Conservation (phyloP, 345 rosid species). For the Pugionium dolabratum region DNA sequence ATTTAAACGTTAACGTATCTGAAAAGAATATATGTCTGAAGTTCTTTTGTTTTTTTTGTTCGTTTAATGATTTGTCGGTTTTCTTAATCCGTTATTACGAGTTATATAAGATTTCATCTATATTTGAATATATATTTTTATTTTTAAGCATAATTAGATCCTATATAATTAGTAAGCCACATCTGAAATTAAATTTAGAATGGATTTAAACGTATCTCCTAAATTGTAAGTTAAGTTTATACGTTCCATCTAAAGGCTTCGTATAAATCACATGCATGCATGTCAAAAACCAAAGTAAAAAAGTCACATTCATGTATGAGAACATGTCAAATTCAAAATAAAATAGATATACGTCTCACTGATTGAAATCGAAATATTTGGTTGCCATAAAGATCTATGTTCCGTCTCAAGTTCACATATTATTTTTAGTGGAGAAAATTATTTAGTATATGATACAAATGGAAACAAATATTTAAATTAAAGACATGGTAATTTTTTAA, state of each 20-base stretch:
- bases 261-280: slow-evolving; percentile 33
- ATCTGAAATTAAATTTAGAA: background rate
- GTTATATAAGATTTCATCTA: background rate
- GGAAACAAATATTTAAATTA: too few species aligned
- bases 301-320: slow-evolving; percentile 24
- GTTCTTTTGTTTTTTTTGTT: background rate
- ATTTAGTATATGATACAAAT: too few species aligned
- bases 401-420: slow-evolving; percentile 17
- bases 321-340: slow-evolving; percentile 30
- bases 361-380: slow-evolving; percentile 25
- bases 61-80: background rate
- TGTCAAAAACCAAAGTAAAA: background rate
- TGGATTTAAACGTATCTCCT: slow-evolving; percentile 7
- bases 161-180: background rate
- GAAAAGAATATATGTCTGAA: slow-evolving; percentile 19
- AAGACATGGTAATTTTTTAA: too few species aligned
- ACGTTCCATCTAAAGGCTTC: slow-evolving; percentile 4
- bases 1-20: slow-evolving; percentile 18
- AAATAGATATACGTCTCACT: slow-evolving; percentile 20
- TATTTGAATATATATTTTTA: background rate
- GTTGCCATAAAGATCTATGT: slow-evolving; percentile 15
- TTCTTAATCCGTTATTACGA: background rate
- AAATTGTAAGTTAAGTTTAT: slow-evolving; percentile 4
- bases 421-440: background rate
- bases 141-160: background rate